Evolutionary conservation across 2,329 filamentous ascomycete genomes (phyloP).

Genomic region (Xylaria sp.): DNA sequence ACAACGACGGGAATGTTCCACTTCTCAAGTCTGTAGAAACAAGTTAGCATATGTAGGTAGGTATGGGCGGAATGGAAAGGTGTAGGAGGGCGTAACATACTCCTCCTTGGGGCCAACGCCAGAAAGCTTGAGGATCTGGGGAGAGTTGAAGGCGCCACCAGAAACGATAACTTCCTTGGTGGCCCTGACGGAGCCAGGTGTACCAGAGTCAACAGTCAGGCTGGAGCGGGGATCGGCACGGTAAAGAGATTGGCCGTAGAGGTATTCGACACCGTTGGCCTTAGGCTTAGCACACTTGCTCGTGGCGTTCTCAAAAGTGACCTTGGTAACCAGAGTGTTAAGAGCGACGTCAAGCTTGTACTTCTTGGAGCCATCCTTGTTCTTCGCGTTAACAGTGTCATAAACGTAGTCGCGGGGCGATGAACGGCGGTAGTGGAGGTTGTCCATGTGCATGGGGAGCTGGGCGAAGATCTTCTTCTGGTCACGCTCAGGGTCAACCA

Average conservation of each 20-base stretch:
- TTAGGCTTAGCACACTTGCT: constrained; percentile 51
- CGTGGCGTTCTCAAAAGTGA: constrained; percentile 53
- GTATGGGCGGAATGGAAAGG: not conserved
- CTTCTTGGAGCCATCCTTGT: constrained; percentile 60
- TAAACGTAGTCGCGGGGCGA: constrained; percentile 60
- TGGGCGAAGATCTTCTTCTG: constrained; percentile 55
- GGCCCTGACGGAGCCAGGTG: constrained; percentile 51
- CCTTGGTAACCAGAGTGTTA: constrained; percentile 57
- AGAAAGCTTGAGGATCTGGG: constrained; percentile 64
- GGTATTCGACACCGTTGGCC: constrained; percentile 61
- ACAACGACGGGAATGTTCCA: constrained; percentile 55
- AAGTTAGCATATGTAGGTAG: constrained; percentile 2
- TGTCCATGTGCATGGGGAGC: constrained; percentile 65
- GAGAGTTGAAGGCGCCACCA: constrained; percentile 64
- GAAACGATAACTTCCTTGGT: constrained; percentile 62
- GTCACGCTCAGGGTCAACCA: constrained; percentile 55
- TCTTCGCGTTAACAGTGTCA: constrained; percentile 42
- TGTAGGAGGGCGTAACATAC: constrained; percentile 19
- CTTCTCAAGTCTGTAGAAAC: constrained; percentile 47
- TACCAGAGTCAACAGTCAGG: constrained; percentile 41
- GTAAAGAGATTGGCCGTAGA: constrained; percentile 60
- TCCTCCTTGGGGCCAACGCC: constrained; percentile 56
- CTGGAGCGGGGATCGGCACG: constrained; percentile 54
- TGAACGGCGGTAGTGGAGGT: constrained; percentile 63
- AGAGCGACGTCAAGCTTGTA: constrained; percentile 67